Conservation (phyloP, 805 yeast species). For the Maudiozyma turicensis region DNA sequence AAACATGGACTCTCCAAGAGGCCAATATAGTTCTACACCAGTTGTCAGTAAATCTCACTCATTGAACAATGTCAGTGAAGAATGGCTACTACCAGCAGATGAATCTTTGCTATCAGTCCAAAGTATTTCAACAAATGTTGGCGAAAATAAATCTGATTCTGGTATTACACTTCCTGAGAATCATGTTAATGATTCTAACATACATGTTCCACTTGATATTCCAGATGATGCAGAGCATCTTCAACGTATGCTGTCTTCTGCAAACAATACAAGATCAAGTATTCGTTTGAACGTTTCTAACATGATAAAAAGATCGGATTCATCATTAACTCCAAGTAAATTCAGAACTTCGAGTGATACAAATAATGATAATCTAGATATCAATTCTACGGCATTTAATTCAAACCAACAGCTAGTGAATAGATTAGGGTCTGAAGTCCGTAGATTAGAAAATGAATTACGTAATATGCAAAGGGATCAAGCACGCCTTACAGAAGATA, state of each 20-base stretch:
- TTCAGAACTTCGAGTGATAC: background rate
- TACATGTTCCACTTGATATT: slow-evolving; percentile 4
- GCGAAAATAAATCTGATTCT: background rate
- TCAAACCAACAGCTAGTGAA: slow-evolving; percentile 48
- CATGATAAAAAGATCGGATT: background rate
- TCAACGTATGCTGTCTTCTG: background rate
- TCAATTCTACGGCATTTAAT: slow-evolving; percentile 1
- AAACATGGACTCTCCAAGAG: background rate
- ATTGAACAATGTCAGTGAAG: slow-evolving; percentile 4
- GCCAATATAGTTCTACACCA: background rate
- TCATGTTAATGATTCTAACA: background rate
- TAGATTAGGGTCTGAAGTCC: slow-evolving; percentile 64
- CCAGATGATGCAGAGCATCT: slow-evolving; percentile 24
- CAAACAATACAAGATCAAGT: slow-evolving; percentile 1
- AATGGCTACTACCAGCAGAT: slow-evolving; percentile 13
- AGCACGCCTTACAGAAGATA: slow-evolving; percentile 41
- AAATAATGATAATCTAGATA: background rate
- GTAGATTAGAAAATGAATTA: slow-evolving; percentile 74
- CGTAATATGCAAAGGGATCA: slow-evolving; percentile 56
- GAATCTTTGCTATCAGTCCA: slow-evolving; percentile 2
- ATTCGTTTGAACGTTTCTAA: background rate
- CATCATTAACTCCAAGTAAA: background rate
- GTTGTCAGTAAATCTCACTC: background rate
- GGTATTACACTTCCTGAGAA: background rate
- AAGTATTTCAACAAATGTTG: background rate